Evolutionary conservation across 2,329 filamentous ascomycete genomes (phyloP).

Genomic region (Cytospora chrysosperma): DNA sequence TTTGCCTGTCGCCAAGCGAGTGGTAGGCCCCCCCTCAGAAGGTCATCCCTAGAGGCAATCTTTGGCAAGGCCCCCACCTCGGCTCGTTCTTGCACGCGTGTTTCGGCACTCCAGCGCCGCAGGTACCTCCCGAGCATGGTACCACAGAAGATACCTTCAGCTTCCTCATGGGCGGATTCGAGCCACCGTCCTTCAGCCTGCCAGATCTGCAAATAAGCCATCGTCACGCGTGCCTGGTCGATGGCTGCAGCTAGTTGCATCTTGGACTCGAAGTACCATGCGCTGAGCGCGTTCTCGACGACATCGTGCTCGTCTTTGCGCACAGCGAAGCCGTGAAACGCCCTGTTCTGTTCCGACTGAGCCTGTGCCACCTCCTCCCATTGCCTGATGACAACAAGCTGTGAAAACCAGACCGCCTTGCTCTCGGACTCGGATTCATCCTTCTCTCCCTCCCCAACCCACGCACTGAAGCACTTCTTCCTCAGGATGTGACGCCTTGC

Average conservation of each 20-base stretch:
- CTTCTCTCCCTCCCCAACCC: slow-evolving; percentile 56
- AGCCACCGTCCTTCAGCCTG: slow-evolving; percentile 19
- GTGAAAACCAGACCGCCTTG: slow-evolving; percentile 42
- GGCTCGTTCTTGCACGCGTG: slow-evolving; percentile 20
- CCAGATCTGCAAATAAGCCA: slow-evolving; percentile 28
- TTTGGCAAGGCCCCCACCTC: slow-evolving; percentile 22
- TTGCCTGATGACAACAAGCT: slow-evolving; percentile 30
- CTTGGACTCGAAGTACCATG: slow-evolving; percentile 35
- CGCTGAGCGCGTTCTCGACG: slow-evolving; percentile 30
- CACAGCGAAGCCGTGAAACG: slow-evolving; percentile 28
- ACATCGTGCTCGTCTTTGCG: slow-evolving; percentile 33
- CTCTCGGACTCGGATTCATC: slow-evolving; percentile 49
- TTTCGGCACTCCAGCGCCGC: slow-evolving; percentile 15
- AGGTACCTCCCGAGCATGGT: slow-evolving; percentile 21
- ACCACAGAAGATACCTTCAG: slow-evolving; percentile 18
- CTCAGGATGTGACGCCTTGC: slow-evolving; percentile 71
- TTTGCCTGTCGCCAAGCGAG: slow-evolving; percentile 22
- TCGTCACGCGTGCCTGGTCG: slow-evolving; percentile 19
- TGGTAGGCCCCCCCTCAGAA: slow-evolving; percentile 21
- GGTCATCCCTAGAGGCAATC: slow-evolving; percentile 24
- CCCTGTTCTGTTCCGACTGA: slow-evolving; percentile 28
- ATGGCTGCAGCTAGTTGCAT: slow-evolving; percentile 28
- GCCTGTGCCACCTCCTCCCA: slow-evolving; percentile 29
- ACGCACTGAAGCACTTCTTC: slow-evolving; percentile 66
- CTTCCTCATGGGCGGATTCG: slow-evolving; percentile 17